Evolutionary conservation across 139 green algal species (phyloP).

Genomic region (Volvox reticuliferus): DNA sequence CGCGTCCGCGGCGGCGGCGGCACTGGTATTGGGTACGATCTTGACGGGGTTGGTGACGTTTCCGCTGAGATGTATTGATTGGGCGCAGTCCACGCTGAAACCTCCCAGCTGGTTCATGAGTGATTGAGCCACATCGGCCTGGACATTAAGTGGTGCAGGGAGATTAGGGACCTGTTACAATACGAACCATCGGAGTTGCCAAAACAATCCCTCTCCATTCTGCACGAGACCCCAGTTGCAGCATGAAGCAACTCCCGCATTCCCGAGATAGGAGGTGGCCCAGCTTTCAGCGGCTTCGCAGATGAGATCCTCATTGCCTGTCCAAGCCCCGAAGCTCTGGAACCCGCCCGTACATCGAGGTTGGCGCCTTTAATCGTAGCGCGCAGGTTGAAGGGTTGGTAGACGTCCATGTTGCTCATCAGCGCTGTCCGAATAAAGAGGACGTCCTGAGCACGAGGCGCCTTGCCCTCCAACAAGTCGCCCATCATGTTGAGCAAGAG

Average conservation of each 20-base stretch:
- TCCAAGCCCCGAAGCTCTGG: no score
- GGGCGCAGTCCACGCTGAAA: background rate
- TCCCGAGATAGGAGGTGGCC: no score
- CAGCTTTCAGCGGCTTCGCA: no score
- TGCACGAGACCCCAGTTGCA: no score
- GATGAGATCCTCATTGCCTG: no score
- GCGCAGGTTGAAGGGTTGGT: conserved; percentile 52
- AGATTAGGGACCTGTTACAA: no score
- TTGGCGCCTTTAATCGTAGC: conserved; percentile 51
- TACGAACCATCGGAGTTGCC: no score
- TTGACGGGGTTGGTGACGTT: background rate
- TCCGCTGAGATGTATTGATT: background rate
- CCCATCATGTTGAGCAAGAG: conserved; percentile 57
- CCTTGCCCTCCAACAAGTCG: conserved; percentile 39
- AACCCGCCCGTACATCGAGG: conserved; percentile 31
- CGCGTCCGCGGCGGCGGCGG: background rate
- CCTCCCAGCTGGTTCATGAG: conserved; percentile 44
- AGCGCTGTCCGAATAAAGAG: conserved; percentile 50
- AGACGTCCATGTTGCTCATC: conserved; percentile 45
- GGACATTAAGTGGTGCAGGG: background rate
- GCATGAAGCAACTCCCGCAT: no score
- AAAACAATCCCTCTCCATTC: no score
- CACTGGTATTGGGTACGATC: background rate
- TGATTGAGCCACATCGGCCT: conserved; percentile 16
- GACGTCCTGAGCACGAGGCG: conserved; percentile 28